phyloP scores from a whole-genome alignment of 306 rosid genomes.

The Dalbergia cochinchinensis region DNA sequence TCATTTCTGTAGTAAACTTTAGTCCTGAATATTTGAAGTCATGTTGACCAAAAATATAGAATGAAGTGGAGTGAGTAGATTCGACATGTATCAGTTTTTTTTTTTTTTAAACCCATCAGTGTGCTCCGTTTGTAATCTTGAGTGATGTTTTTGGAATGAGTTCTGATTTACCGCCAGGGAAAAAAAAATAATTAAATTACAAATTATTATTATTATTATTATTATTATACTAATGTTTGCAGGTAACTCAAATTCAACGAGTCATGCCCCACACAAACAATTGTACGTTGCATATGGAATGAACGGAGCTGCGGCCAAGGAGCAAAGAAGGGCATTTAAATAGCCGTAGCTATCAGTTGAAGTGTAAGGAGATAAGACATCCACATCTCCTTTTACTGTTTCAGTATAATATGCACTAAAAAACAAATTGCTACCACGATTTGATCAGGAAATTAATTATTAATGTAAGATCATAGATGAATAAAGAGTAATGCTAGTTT shows the following conservation, averaged over 20 bases:
- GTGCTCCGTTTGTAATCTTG: not conserved
- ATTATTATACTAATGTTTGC: not conserved
- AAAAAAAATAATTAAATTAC: not conserved
- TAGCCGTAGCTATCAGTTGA: constrained; percentile 32
- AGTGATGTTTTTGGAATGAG: not conserved
- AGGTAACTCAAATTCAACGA: constrained; percentile 17
- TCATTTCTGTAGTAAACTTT: no score
- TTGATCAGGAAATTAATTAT: constrained; percentile 14
- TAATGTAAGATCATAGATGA: constrained; percentile 5
- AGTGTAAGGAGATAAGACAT: constrained; percentile 20
- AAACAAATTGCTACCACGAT: not conserved
- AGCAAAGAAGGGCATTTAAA: constrained; percentile 14
- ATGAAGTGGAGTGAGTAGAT: not conserved
- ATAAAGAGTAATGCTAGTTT: no score
- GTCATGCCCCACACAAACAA: not conserved
- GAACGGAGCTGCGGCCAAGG: not conserved
- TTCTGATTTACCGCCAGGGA: not conserved
- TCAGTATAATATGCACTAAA: not conserved
- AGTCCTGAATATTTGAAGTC: no score
- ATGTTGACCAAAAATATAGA: no score
- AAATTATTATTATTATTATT: not conserved
- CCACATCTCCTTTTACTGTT: constrained; percentile 11
- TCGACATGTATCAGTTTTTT: not conserved
- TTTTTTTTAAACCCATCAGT: not conserved
- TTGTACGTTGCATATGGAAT: not conserved